These are phyloP conservation scores for Pythium utonaiense DNA, from an alignment of 352 stramenopile species.

Conservation along the genomic window DNA sequence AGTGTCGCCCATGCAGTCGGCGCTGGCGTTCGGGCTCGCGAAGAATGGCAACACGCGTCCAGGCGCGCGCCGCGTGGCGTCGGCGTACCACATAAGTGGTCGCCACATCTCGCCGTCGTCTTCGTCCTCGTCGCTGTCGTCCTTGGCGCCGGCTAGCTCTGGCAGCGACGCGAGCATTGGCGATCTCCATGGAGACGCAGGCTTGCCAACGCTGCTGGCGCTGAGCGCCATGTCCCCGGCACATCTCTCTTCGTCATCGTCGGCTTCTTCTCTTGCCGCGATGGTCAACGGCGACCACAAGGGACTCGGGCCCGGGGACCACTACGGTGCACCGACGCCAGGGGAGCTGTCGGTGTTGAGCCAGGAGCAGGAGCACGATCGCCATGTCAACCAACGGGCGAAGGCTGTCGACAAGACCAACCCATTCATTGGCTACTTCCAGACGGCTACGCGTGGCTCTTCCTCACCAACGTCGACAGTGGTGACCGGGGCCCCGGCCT, in stretches of 20 bases:
- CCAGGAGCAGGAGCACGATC: conserved; percentile 21
- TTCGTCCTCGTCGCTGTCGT: conserved; percentile 26
- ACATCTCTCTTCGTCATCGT: conserved; percentile 16
- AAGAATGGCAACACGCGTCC: conserved; percentile 66
- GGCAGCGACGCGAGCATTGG: too few species aligned
- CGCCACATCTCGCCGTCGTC: conserved; percentile 33
- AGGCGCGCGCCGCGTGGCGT: conserved; percentile 50
- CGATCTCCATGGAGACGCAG: conserved; percentile 1
- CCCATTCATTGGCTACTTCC: conserved; percentile 85
- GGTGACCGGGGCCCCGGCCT: not conserved
- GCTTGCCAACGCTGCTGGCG: conserved; percentile 15
- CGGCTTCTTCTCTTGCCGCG: conserved; percentile 14
- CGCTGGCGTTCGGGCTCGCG: conserved; percentile 48
- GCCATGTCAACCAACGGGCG: conserved; percentile 37
- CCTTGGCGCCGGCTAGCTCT: conserved; percentile 1
- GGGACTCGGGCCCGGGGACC: conserved; percentile 15
- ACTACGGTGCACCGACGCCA: not conserved
- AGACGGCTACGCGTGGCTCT: conserved; percentile 27
- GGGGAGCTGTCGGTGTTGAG: conserved; percentile 4
- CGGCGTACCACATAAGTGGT: conserved; percentile 54
- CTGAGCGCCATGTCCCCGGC: conserved; percentile 14
- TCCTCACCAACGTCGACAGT: not conserved
- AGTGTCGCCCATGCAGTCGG: conserved; percentile 66
- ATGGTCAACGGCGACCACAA: conserved; percentile 22
- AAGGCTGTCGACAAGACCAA: conserved; percentile 81